phyloP scores from a whole-genome alignment of 345 rosid genomes.

The Sisymbrium irio region DNA sequence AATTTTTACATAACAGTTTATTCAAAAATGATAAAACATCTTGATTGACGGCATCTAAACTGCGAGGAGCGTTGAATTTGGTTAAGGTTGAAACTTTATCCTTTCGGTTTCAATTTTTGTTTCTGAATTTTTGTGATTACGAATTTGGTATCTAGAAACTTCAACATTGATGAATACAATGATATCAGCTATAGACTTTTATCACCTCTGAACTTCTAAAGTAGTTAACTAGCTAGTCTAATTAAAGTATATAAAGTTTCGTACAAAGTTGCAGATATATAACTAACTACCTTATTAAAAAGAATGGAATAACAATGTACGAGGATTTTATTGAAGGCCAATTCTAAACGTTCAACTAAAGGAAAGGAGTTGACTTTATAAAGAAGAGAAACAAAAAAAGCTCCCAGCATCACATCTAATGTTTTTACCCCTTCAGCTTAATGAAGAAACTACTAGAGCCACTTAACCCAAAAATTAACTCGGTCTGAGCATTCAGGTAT shows the following conservation, averaged over 20 bases:
- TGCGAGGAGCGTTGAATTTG: no score
- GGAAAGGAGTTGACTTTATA: not conserved
- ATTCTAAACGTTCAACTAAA: not conserved
- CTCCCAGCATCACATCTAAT: not conserved
- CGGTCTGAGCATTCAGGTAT: no score
- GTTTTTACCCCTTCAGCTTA: not conserved
- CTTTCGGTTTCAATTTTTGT: no score
- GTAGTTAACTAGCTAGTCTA: not conserved
- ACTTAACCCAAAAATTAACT: not conserved
- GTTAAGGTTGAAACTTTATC: no score
- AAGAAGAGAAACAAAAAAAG: not conserved
- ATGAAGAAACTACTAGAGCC: not conserved
- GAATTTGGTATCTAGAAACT: not conserved
- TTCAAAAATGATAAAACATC: no score
- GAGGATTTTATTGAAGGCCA: slow-evolving; percentile 10
- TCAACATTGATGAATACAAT: not conserved
- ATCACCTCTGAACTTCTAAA: not conserved
- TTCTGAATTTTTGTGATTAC: no score
- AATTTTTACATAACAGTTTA: no score
- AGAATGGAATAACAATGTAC: not conserved
- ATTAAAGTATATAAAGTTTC: not conserved
- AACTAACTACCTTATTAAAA: not conserved
- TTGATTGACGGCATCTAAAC: no score
- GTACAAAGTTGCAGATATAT: no score
- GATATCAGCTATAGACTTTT: not conserved